Evolutionary conservation across 768 basidiomycete species (phyloP), one percentile per base, ranked within the genome.

Genomic region (Hericium rajendrae): DNA sequence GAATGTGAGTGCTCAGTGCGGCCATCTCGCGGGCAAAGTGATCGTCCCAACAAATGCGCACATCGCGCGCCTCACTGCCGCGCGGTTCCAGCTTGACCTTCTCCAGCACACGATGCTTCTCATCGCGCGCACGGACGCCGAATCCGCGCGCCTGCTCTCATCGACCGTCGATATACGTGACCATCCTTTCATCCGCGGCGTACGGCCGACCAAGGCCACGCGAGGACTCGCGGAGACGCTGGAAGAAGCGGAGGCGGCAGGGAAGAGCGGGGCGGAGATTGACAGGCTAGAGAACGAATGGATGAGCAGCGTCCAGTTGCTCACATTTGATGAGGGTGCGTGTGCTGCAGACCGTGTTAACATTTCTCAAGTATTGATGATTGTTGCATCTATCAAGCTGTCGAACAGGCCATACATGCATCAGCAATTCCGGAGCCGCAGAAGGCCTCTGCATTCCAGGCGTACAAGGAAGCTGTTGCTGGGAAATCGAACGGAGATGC

Each of bases 101-200:
- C 77, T 97, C 65, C 87, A 90, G 67, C 86, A 85, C 57, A 88
- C 89, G 4, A 90, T 91, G 84, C 79, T 93, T 41, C 72, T 93
- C 60, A 91, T 97, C 59, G 93, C 93, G 11, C 85, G 94, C 52
- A 94, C 94, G 1, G 94, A 97, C 68, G 85, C 93, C 20, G 91
- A 95, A 70, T 88, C 86, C 16, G 91, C 81, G 48, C 87, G 84
- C 68, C 81, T 95, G 38, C 77, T 97, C 57, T 87, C 88, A 6
- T 88, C 87, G 22, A 91, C 85, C 52, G 78, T 95, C 32, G 94
- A 97, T 67, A 70, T 81, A 50, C 75, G 77, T 32, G 94, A 97
- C 72, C 91, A 95, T 57, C 83, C 86, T 61, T 86, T 81, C 68
- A 83, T 91, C 57, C 65, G 80, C 26, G 88, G 86, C 6, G 87